Base-by-base conservation (phyloP, 2,329 filamentous ascomycete species). In the Pseudogymnoascus sp. region DNA sequence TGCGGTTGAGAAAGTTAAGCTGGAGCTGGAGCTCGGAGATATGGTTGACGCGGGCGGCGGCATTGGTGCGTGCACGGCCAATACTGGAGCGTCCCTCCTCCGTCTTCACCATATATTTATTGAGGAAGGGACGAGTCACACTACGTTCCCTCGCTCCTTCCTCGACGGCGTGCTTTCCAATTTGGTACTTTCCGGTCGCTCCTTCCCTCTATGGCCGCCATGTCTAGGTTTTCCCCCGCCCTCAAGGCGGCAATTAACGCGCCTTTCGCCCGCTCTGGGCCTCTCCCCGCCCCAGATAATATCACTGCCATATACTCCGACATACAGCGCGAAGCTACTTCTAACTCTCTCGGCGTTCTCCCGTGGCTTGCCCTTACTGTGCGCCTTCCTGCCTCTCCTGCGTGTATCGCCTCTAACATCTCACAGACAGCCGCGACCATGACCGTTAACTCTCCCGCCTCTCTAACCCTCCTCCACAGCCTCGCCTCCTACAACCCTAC, bases 371-470 rank as follows among this genome's bases (percentile, higher is more conserved):
- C 84, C 14, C 75, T 90, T 39, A 86, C 87, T 37, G 86, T 87
- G 72, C 11, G 78, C 69, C 4, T 7, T 39, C 5, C 37, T n/a
- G 1, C 26, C 16, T 16, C 7, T 21, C n/a, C 11, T 23, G 14
- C 47, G 37, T 57, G 54, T 62, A 60, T 36, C 37, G 21, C 36
- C 21, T 5, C 68, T 70, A 60, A 68, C 36, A 26, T 16, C 14
- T 31, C 8, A 60, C 62, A 91, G 86, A 88, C 90, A 0, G 91
- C 90, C 34, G 87, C 90, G 16, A 91, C 90, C 1, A 90, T 93
- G 77, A 95, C 91, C 0, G 85, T 95, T 79, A 95, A 96, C 78
- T 92, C 90, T 1, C 90, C 90, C 23, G 87, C 89, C 64, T 88
- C 89, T 2, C 83, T 93, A 68, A 77, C 83, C 3, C 76, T 82